phyloP scores from a whole-genome alignment of 257 asterid genomes.

The Gentiana macrophylla region DNA sequence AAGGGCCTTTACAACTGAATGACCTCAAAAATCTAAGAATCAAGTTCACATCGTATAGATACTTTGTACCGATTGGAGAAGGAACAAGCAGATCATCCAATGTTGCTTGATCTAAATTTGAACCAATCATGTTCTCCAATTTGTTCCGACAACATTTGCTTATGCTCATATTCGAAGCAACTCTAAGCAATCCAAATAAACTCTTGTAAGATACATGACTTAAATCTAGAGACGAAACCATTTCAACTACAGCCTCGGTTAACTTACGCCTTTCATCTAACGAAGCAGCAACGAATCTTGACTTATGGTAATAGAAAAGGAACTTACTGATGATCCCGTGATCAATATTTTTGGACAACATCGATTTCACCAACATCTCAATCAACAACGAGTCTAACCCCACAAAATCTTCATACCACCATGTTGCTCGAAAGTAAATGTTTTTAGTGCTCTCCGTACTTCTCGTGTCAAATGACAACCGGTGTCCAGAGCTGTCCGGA shows the following conservation, averaged over 20 bases:
- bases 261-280: constrained; percentile 28
- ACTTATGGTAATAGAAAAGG: constrained; percentile 59
- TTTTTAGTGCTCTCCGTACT: constrained; percentile 70
- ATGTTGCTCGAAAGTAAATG: constrained; percentile 30
- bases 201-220: constrained; percentile 46
- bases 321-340: constrained; percentile 46
- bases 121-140: constrained; percentile 67
- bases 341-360: constrained; percentile 42
- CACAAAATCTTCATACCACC: constrained; percentile 86
- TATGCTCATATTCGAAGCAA: constrained; percentile 25
- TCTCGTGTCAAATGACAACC: constrained; percentile 61
- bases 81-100: constrained; percentile 68
- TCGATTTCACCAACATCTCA: constrained; percentile 27
- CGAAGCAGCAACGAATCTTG: constrained; percentile 32
- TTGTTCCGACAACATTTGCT: constrained; percentile 31
- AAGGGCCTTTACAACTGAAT: constrained; percentile 47
- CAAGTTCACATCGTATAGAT: constrained; percentile 60
- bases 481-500: constrained; percentile 51
- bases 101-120: constrained; percentile 47
- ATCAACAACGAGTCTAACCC: constrained; percentile 21
- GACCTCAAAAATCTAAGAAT: constrained; percentile 50
- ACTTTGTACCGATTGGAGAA: constrained; percentile 38
- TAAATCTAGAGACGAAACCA: constrained; percentile 47
- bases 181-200: constrained; percentile 50
- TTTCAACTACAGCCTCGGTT: constrained; percentile 40